Evolutionary conservation across 805 yeast genomes (phyloP).

Genomic region (Candida berthetii): DNA sequence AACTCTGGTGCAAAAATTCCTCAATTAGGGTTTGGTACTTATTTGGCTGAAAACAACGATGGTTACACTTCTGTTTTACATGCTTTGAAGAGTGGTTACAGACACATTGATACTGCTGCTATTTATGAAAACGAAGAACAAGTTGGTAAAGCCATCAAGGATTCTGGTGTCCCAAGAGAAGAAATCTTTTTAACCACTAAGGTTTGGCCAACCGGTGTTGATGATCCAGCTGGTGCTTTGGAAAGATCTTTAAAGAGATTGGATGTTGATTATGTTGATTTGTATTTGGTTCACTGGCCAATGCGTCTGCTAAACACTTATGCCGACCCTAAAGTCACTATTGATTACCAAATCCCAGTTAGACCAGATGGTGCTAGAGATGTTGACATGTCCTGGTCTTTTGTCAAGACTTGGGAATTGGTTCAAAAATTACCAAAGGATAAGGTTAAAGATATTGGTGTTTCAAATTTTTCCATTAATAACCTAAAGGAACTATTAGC

Average conservation of each 20-base stretch:
- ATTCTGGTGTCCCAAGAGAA: conserved; percentile 52
- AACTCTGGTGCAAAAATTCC: conserved; percentile 66
- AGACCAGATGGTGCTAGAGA: conserved; percentile 33
- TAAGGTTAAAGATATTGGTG: conserved; percentile 63
- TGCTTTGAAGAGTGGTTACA: conserved; percentile 45
- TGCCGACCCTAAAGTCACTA: conserved; percentile 18
- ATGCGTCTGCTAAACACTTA: conserved; percentile 35
- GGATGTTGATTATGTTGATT: conserved; percentile 67
- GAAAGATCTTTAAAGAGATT: conserved; percentile 51
- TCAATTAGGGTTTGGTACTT: conserved; percentile 69
- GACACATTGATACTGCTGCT: conserved; percentile 11
- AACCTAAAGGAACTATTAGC: conserved; percentile 44
- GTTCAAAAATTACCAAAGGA: conserved; percentile 53
- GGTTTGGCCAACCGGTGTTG: conserved; percentile 45
- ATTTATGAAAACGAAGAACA: conserved; percentile 38
- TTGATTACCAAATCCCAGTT: conserved; percentile 21
- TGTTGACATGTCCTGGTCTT: conserved; percentile 31
- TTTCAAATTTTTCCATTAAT: conserved; percentile 63
- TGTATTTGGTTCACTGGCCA: conserved; percentile 81
- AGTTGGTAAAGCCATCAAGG: conserved; percentile 51
- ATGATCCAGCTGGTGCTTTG: conserved; percentile 42
- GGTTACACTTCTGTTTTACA: conserved; percentile 48
- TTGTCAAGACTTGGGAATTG: conserved; percentile 53
- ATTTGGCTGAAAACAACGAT: conserved; percentile 50
- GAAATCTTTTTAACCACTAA: conserved; percentile 66